Percentiles rank a stretch among this genome's conserved stretches.
Evolutionary conservation across 1,139 yeast species (phyloP).

Genomic region (Geotrichum klebahnii): DNA sequence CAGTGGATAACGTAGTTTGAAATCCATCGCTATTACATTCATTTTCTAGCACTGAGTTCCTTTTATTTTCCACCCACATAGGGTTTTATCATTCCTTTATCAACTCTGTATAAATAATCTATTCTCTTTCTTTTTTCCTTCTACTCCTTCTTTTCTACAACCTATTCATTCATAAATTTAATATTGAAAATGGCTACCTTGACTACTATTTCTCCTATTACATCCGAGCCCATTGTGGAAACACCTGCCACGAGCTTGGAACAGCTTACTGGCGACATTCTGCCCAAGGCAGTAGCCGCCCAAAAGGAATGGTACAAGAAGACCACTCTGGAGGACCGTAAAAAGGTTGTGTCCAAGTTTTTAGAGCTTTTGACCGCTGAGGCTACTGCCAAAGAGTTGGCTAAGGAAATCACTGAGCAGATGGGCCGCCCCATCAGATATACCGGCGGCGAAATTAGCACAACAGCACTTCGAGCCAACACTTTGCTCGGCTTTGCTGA

Average conservation of each 20-base stretch:
- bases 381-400: constrained; percentile 30
- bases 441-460: constrained; percentile 38
- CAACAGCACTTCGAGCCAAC: constrained; percentile 37
- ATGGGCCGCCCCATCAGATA: constrained; percentile 41
- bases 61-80: too few species aligned
- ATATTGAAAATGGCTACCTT: constrained; percentile 26
- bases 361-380: constrained; percentile 33
- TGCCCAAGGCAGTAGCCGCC: constrained; percentile 33
- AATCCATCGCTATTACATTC: too few species aligned
- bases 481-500: constrained; percentile 36
- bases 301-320: constrained; percentile 34
- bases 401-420: constrained; percentile 36
- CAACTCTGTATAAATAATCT: too few species aligned
- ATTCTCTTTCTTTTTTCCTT: too few species aligned
- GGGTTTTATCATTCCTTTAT: too few species aligned
- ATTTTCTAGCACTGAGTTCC: too few species aligned
- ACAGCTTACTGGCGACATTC: constrained; percentile 28
- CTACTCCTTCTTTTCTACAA: too few species aligned
- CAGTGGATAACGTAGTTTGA: too few species aligned
- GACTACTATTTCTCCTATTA: constrained; percentile 37
- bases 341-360: constrained; percentile 33
- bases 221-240: constrained; percentile 32
- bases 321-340: constrained; percentile 33
- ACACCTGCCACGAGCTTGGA: constrained; percentile 33
- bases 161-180: too few species aligned